A percentile compares a stretch with the other conserved stretches of the same genome.
These are phyloP conservation scores for Vinca major DNA, from an alignment of 305 asterid genomes.

Conservation along the genomic window DNA sequence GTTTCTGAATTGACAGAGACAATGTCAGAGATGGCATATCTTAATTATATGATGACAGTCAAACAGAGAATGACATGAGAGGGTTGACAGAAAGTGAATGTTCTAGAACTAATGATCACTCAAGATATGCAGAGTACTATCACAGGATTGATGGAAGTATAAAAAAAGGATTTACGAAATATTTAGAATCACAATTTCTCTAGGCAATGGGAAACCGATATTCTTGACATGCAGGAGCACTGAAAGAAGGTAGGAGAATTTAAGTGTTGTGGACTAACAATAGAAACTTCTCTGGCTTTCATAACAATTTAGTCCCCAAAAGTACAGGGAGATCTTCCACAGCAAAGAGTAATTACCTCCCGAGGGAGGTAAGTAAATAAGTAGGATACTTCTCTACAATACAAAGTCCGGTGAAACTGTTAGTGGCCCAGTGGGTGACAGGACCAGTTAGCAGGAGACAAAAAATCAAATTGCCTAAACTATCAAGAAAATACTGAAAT, in stretches of 20 bases:
- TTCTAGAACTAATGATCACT: not conserved
- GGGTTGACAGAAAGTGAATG: not conserved
- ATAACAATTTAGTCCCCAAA: not conserved
- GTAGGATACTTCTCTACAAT: not conserved
- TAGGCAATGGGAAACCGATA: not conserved
- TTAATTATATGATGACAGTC: not conserved
- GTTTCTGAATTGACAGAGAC: constrained; percentile 23
- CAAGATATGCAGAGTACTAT: not conserved
- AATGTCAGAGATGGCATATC: constrained; percentile 3
- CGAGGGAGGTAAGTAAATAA: no score
- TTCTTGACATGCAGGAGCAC: not conserved
- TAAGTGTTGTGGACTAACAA: not conserved
- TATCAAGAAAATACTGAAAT: not conserved
- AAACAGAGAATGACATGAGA: not conserved
- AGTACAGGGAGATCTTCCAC: not conserved
- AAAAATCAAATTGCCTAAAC: not conserved
- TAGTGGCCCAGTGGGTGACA: not conserved
- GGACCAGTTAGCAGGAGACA: not conserved
- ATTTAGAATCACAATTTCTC: not conserved
- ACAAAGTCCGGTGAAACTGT: not conserved
- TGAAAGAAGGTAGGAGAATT: not conserved
- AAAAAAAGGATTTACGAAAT: not conserved
- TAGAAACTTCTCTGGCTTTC: not conserved
- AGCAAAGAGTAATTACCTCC: no score
- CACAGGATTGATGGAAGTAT: not conserved